Conservation (phyloP, 2,329 filamentous ascomycete species). For the Pyrenochaeta sp. region DNA sequence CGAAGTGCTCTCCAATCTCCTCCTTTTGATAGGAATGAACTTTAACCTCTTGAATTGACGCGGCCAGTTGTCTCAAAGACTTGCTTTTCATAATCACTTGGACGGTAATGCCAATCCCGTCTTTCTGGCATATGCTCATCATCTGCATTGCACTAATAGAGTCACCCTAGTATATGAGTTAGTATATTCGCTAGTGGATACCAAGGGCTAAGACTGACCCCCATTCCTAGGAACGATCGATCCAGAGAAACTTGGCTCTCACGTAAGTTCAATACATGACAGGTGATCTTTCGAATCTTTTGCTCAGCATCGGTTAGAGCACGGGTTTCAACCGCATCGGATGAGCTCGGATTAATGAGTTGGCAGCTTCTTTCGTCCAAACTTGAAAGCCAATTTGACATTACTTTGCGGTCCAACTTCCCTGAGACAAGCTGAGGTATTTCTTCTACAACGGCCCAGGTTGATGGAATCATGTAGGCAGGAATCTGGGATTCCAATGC, state of each 20-base stretch:
- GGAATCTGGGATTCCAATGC: neutral
- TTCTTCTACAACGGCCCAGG: neutral
- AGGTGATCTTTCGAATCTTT: too few relatives aligned
- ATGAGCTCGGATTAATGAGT: neutral
- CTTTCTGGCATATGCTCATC: neutral
- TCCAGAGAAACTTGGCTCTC: too few relatives aligned
- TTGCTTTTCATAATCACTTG: neutral
- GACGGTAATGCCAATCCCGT: neutral
- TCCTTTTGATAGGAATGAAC: neutral
- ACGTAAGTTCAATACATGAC: too few relatives aligned
- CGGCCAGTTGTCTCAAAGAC: neutral
- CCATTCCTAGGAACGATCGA: too few relatives aligned
- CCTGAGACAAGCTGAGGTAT: neutral
- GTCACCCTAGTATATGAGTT: neutral
- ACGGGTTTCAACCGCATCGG: too few relatives aligned
- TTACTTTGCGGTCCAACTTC: neutral
- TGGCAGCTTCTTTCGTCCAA: neutral
- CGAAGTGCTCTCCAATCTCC: conserved; percentile 12
- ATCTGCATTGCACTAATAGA: neutral
- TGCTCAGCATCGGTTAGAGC: too few relatives aligned
- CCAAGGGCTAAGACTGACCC: too few relatives aligned
- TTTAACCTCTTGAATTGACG: neutral
- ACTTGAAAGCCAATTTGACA: neutral
- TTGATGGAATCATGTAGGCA: neutral
- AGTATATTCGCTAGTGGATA: too few relatives aligned